phyloP scores from a whole-genome alignment of 768 basidiomycete genomes.

The Neoboletus brunneissimus region DNA sequence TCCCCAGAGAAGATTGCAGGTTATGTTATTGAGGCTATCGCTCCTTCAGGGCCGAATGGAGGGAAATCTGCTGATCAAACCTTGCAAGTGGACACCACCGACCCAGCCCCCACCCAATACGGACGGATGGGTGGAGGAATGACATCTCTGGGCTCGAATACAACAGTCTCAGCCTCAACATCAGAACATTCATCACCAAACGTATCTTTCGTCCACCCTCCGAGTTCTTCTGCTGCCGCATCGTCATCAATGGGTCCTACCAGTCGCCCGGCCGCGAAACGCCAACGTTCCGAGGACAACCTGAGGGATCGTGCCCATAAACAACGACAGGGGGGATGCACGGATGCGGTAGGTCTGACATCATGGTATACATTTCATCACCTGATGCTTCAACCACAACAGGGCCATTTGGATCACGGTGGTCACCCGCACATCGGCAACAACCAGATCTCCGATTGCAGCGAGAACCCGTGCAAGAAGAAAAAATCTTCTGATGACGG shows the following conservation, averaged over 20 bases:
- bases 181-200: neutral
- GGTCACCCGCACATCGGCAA: neutral
- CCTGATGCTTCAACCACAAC: neutral
- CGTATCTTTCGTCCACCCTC: no score
- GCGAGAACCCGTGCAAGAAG: neutral
- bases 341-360: neutral
- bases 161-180: neutral
- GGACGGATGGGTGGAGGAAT: neutral
- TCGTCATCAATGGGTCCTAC: neutral
- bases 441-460: neutral
- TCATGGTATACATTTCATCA: neutral
- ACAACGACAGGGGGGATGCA: neutral
- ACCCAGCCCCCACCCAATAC: neutral
- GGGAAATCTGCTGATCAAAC: neutral
- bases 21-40: rapidly evolving
- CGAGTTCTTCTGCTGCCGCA: neutral
- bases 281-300: no score
- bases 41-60: no score
- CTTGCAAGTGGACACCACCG: neutral
- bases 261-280: neutral
- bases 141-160: no score
- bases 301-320: neutral
- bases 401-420: neutral
- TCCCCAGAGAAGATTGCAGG: neutral
- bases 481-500: neutral